Evolutionary conservation across 306 rosid genomes (phyloP).

Genomic region (Dryas drummondii): DNA sequence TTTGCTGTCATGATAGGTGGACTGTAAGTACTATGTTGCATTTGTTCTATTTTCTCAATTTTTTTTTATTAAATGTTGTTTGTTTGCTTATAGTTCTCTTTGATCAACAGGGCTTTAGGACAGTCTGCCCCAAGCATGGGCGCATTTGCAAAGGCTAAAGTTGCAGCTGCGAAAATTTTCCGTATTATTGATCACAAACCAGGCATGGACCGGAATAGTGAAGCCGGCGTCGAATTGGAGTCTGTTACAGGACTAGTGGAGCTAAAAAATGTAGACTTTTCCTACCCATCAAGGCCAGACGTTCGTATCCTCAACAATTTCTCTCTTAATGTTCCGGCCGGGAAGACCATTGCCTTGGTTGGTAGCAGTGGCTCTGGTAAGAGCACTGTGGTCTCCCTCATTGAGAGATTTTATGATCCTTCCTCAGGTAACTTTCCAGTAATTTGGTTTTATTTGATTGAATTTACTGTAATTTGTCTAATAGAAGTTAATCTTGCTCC

Average conservation of each 20-base stretch:
- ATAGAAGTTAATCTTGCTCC: slow-evolving; percentile 7
- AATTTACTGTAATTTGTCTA: background rate
- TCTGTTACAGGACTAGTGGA: slow-evolving; percentile 81
- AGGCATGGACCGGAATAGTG: slow-evolving; percentile 65
- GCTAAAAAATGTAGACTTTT: slow-evolving; percentile 75
- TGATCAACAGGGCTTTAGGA: slow-evolving; percentile 72
- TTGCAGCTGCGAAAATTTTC: slow-evolving; percentile 85
- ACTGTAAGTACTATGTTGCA: slow-evolving; percentile 55
- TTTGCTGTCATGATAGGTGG: slow-evolving; percentile 97
- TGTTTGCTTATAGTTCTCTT: slow-evolving; percentile 15
- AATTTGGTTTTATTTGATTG: background rate
- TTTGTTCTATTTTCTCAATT: slow-evolving; percentile 7
- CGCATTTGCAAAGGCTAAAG: slow-evolving; percentile 91
- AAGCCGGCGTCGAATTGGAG: slow-evolving; percentile 69
- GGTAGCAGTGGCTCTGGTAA: slow-evolving; percentile 99
- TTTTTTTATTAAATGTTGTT: background rate
- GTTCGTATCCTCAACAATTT: slow-evolving; percentile 70
- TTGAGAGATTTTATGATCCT: slow-evolving; percentile 95
- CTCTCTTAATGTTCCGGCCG: slow-evolving; percentile 80
- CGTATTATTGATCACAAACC: slow-evolving; percentile 92
- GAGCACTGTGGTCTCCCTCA: slow-evolving; percentile 95
- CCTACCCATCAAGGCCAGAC: slow-evolving; percentile 92
- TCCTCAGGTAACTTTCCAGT: slow-evolving; percentile 53
- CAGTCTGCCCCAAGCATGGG: slow-evolving; percentile 97
- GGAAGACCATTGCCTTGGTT: slow-evolving; percentile 93